Conservation (phyloP, 768 basidiomycete genomes). For the Pulveroboletus sp. region DNA sequence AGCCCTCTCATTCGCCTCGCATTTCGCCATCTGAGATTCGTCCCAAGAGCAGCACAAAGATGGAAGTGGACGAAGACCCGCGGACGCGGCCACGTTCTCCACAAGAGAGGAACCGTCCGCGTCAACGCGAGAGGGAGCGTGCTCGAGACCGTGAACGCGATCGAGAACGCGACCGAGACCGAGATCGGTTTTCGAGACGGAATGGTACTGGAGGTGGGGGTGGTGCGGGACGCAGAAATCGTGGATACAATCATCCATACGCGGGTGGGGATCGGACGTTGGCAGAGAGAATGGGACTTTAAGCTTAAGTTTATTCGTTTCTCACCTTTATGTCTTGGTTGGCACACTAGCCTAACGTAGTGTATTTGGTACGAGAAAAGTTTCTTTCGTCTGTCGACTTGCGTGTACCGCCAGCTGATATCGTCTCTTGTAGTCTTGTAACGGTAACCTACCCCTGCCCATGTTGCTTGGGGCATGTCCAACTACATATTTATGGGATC, state of each 20-base stretch:
- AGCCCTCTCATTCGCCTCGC: constrained; percentile 29
- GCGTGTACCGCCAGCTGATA: constrained; percentile 31
- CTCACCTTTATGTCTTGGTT: constrained; percentile 16
- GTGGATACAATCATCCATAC: constrained; percentile 34
- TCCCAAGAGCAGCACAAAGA: constrained; percentile 34
- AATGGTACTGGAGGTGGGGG: constrained; percentile 43
- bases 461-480: constrained; percentile 20
- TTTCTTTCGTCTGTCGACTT: constrained; percentile 3
- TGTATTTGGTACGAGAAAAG: constrained; percentile 36
- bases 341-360: constrained; percentile 23
- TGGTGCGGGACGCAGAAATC: constrained; percentile 34
- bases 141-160: constrained; percentile 32
- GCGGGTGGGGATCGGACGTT: constrained; percentile 67
- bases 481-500: constrained; percentile 26
- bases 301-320: constrained; percentile 21
- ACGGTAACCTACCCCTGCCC: constrained; percentile 25
- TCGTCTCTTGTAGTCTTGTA: constrained; percentile 28
- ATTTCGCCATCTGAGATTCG: constrained; percentile 26
- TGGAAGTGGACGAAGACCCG: constrained; percentile 55
- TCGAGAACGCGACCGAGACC: constrained; percentile 33
- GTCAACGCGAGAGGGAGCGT: constrained; percentile 35
- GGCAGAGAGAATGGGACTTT: constrained; percentile 80
- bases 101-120: constrained; percentile 38
- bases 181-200: constrained; percentile 37
- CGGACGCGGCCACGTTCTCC: constrained; percentile 42